These are phyloP conservation scores for Cicer arietinum DNA, from an alignment of 306 rosid genomes.

Conservation along the genomic window DNA sequence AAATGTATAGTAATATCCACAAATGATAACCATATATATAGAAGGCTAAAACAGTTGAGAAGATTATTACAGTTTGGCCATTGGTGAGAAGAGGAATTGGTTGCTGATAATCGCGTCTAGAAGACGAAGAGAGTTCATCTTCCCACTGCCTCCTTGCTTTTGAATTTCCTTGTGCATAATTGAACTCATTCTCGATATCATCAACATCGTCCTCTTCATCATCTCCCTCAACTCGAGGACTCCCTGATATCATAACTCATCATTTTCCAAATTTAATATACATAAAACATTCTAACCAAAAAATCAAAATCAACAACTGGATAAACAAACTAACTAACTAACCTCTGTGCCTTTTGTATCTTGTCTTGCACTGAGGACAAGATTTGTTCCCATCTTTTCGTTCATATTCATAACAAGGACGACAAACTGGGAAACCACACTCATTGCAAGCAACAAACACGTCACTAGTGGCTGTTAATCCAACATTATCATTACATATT, in stretches of 20 bases:
- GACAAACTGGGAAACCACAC: conserved; percentile 96
- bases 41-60: not conserved
- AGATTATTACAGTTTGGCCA: conserved; percentile 77
- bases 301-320: not conserved
- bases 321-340: conserved; percentile 38
- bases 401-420: conserved; percentile 94
- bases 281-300: not conserved
- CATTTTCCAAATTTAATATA: conserved; percentile 16
- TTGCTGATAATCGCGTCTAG: conserved; percentile 86
- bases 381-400: conserved; percentile 91
- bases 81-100: conserved; percentile 91
- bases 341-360: conserved; percentile 95
- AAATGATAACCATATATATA: not conserved
- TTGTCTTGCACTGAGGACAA: conserved; percentile 98
- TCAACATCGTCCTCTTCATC: conserved; percentile 91
- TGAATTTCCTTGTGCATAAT: conserved; percentile 59
- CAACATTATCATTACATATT: conserved; percentile 90
- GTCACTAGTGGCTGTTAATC: conserved; percentile 75
- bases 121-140: conserved; percentile 82
- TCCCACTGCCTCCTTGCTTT: conserved; percentile 79
- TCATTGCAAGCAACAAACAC: conserved; percentile 96
- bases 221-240: conserved; percentile 95
- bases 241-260: conserved; percentile 65
- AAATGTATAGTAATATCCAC: conserved; percentile 29
- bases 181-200: conserved; percentile 91